These are phyloP conservation scores for Pulveroboletus frians DNA, from an alignment of 768 basidiomycete genomes.

Conservation along the genomic window DNA sequence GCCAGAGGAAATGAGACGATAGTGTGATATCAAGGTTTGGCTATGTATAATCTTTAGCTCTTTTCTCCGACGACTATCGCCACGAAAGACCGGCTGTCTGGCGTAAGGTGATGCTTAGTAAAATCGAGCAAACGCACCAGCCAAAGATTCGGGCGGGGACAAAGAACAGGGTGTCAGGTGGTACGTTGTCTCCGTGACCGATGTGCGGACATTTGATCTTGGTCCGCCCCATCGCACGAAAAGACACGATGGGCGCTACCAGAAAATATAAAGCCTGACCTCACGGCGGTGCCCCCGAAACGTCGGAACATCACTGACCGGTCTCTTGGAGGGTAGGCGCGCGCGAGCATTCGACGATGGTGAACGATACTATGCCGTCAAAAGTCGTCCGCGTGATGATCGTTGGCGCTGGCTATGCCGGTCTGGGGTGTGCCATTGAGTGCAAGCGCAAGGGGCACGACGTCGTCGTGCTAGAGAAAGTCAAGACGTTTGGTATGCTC, in stretches of 20 bases:
- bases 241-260: not conserved
- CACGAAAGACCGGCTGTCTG: not conserved
- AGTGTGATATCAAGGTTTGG: not conserved
- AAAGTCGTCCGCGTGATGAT: slow-evolving; percentile 3
- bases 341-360: not conserved
- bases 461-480: slow-evolving; percentile 26
- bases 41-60: not conserved
- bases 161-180: not conserved
- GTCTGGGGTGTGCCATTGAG: slow-evolving; percentile 28
- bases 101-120: not conserved
- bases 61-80: no score
- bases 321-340: not conserved
- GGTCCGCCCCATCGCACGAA: not conserved
- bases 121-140: not conserved
- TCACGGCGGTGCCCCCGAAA: not conserved
- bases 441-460: slow-evolving; percentile 23
- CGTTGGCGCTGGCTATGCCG: slow-evolving; percentile 28
- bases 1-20: not conserved
- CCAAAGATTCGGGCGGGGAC: not conserved
- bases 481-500: slow-evolving; percentile 7
- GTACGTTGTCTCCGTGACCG: not conserved
- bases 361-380: not conserved
- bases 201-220: not conserved
- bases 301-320: not conserved
- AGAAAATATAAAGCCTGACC: not conserved